Conservation (phyloP, 768 basidiomycete species). For the Boletus rufocinnamomeus region DNA sequence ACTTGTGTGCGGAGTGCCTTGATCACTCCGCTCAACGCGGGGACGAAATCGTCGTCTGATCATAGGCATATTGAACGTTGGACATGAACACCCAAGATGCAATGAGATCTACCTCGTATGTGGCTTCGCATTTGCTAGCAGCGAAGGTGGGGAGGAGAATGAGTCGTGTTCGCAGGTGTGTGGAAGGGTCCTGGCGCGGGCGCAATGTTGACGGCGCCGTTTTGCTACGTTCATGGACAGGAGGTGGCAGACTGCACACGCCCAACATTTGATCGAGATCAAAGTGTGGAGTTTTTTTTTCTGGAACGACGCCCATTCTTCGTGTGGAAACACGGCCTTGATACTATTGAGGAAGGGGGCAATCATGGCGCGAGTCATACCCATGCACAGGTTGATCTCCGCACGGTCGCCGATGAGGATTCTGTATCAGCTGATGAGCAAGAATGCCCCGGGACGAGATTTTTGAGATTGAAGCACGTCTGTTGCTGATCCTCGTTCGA, state of each 20-base stretch:
- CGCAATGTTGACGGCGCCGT: not conserved
- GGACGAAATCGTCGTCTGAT: not conserved
- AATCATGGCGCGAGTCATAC: not conserved
- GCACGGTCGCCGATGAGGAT: not conserved
- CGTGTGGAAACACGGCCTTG: not conserved
- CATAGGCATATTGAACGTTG: not conserved
- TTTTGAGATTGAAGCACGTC: not conserved
- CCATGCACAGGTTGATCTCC: not conserved
- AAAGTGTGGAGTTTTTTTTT: not conserved
- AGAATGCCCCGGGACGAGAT: not conserved
- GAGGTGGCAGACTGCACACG: not conserved
- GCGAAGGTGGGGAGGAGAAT: not conserved
- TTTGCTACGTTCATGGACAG: not conserved
- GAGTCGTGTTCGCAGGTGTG: not conserved
- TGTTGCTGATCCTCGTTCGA: not conserved
- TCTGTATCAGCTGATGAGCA: not conserved
- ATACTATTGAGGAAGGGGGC: not conserved
- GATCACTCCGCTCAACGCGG: not conserved
- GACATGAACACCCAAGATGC: not conserved
- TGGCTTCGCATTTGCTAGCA: not conserved
- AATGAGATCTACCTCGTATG: not conserved
- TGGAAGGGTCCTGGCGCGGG: not conserved
- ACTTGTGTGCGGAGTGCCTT: not conserved
- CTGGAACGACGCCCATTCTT: not conserved
- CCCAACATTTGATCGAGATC: not conserved